These are phyloP conservation scores for Cryptosporidium viatorum DNA, from an alignment of 169 alveolate genomes.

Conservation along the genomic window DNA sequence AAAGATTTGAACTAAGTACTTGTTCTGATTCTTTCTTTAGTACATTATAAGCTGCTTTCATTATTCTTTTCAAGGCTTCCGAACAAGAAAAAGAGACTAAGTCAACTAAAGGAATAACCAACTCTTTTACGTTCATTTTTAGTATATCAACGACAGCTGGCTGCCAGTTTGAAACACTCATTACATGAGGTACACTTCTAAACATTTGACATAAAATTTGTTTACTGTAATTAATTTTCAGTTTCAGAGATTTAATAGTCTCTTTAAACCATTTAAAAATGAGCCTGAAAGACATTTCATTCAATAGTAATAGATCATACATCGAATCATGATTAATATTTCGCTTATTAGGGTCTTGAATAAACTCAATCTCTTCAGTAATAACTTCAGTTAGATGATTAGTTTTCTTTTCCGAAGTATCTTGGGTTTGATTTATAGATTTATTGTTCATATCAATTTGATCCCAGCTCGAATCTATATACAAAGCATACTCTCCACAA, in stretches of 20 bases:
- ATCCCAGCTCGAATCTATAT: not conserved
- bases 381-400: no score
- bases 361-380: no score
- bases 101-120: slow-evolving; percentile 82
- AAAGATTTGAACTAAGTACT: slow-evolving; percentile 79
- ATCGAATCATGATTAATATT: no score
- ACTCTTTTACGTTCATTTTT: slow-evolving; percentile 87
- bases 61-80: slow-evolving; percentile 85
- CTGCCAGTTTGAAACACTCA: slow-evolving; percentile 89
- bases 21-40: slow-evolving; percentile 81
- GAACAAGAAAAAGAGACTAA: slow-evolving; percentile 87
- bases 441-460: not conserved
- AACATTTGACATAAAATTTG: slow-evolving; percentile 82
- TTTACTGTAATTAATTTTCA: not conserved
- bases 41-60: slow-evolving; percentile 85
- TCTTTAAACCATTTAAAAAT: no score
- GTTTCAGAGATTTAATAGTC: not conserved
- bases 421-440: not conserved
- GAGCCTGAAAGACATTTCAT: no score
- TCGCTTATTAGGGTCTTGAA: no score
- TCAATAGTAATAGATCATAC: no score
- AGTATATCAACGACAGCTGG: slow-evolving; percentile 88
- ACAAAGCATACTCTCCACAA: not conserved
- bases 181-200: slow-evolving; percentile 87
- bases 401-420: no score